Conservation (phyloP, 2,329 filamentous ascomycete species). For the Aspergillus spinulosporus region DNA sequence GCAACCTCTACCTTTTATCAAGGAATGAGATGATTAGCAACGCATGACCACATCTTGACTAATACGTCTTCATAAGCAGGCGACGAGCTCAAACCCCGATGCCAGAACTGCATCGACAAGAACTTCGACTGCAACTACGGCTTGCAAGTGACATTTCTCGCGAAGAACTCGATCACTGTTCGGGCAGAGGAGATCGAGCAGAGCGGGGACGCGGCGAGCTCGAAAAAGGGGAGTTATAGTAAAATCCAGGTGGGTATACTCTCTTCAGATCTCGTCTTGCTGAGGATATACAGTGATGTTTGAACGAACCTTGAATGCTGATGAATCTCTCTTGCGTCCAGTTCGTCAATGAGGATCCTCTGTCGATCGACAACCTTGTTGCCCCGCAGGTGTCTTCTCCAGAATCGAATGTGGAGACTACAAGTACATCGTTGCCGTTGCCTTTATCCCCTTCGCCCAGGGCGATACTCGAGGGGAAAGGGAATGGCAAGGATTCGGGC, state of each 20-base stretch:
- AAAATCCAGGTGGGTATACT: slow-evolving; percentile 22
- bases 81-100: slow-evolving; percentile 54
- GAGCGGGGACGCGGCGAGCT: neutral
- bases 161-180: slow-evolving; percentile 51
- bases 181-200: slow-evolving; percentile 18
- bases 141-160: slow-evolving; percentile 49
- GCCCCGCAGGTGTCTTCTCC: slow-evolving; percentile 3
- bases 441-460: neutral
- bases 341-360: slow-evolving; percentile 31
- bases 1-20: too few relatives aligned
- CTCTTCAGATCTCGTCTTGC: too few relatives aligned
- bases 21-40: too few relatives aligned
- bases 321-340: slow-evolving; percentile 9
- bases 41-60: too few relatives aligned
- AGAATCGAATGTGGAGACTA: neutral
- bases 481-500: neutral
- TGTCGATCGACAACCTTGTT: slow-evolving; percentile 3
- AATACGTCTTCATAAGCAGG: slow-evolving; percentile 33
- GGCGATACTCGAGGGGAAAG: neutral
- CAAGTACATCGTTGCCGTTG: neutral
- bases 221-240: slow-evolving; percentile 18
- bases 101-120: slow-evolving; percentile 50
- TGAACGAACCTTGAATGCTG: neutral
- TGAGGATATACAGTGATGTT: too few relatives aligned
- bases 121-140: slow-evolving; percentile 53